Base-by-base conservation (phyloP, 345 rosid genomes). In the Acer yangbiense region DNA sequence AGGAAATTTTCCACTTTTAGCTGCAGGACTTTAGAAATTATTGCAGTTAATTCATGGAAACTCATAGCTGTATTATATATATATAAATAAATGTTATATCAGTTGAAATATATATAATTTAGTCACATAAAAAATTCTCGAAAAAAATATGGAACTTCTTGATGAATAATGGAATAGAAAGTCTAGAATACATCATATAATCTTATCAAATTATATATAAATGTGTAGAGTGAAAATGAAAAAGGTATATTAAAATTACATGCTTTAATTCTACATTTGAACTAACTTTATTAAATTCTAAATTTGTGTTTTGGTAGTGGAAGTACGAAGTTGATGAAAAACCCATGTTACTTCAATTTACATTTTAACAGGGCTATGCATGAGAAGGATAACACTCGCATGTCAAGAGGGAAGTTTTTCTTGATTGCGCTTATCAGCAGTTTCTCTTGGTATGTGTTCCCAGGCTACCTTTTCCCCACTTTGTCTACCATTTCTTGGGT, bases 381-480 rank as follows among this genome's bases (percentile, higher is more conserved):
- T 46, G 91, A 88, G 84, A 88, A 87, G 77, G 90, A 87, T 52
- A 58, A 7, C 0, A 54, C 16, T 0, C 81, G 89, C 7, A 88
- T 88, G 93, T 87, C 91, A 0, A 52, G 88, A 72, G 91, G 88
- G 32, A 90, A 90, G 73, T 90, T 88, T 90, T 90, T 90, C 82
- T 79, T 87, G 84, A 87, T 90, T 65, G 88, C 90, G 3, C 83
- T 88, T 20, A 55, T 88, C 20, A 87, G 91, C 81, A 88, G 93
- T 81, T 90, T 90, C 61, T 81, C 90, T 4, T 90, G 93, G 93
- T 88, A 90, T 52, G 57, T 87, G 1, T 79, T 90, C 73, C 93
- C 93, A 1, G 86, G 85, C n/a, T 90, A 87, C 84, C 84, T 90
- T 48, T 85, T 88, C 84, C 76, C 83, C 46, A 78, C 88, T 2